phyloP scores from a whole-genome alignment of 441 rosid genomes.

The Adansonia gregorii region DNA sequence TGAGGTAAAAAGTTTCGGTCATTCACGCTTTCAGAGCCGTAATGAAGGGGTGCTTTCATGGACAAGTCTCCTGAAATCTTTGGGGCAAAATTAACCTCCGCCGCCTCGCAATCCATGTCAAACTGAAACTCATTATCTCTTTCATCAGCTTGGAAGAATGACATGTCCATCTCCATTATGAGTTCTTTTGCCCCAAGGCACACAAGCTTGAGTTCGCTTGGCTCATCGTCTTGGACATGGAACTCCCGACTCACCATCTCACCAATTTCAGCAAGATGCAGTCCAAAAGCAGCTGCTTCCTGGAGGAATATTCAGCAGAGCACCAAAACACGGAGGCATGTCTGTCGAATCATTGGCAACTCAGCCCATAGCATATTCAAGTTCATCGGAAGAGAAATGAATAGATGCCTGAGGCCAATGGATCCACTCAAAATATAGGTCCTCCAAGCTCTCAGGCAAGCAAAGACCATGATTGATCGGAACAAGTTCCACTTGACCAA shows the following conservation, averaged over 20 bases:
- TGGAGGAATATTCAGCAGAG: constrained; percentile 56
- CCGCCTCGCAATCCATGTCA: constrained; percentile 55
- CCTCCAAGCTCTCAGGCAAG: constrained; percentile 58
- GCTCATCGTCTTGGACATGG: constrained; percentile 47
- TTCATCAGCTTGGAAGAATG: constrained; percentile 37
- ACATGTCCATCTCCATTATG: constrained; percentile 37
- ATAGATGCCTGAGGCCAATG: constrained; percentile 69
- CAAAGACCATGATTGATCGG: constrained; percentile 66
- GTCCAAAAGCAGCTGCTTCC: constrained; percentile 58
- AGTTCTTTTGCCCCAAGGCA: constrained; percentile 54
- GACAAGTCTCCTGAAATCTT: constrained; percentile 53
- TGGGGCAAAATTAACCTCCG: constrained; percentile 39
- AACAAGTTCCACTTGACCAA: constrained; percentile 52
- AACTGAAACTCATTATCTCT: constrained; percentile 57
- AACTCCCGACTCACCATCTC: constrained; percentile 68
- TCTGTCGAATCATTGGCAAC: constrained; percentile 64
- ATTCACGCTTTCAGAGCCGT: constrained; percentile 41
- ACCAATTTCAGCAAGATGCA: constrained; percentile 65
- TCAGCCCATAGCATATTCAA: constrained; percentile 56
- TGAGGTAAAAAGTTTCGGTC: constrained; percentile 57
- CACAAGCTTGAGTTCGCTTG: constrained; percentile 59
- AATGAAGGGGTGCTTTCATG: constrained; percentile 38
- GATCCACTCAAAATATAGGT: constrained; percentile 69
- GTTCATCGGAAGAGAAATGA: constrained; percentile 61
- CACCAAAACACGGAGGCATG: constrained; percentile 58